Conservation (phyloP, 116 monocot genomes). For the Phalaenopsis hybrid region DNA sequence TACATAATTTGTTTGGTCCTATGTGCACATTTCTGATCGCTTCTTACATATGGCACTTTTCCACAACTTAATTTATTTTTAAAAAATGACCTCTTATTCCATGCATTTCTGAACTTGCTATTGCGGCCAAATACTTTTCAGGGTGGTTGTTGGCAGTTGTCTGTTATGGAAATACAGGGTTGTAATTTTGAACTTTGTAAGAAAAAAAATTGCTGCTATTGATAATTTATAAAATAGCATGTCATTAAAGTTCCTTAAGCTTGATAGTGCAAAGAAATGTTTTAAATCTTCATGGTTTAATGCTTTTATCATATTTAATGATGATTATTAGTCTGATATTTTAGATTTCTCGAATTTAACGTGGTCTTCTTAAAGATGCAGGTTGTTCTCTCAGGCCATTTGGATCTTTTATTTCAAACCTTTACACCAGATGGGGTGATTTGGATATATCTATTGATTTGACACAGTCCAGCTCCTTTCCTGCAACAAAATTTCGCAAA, state of each 20-base stretch:
- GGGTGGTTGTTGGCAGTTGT: background rate
- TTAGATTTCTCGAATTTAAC: background rate
- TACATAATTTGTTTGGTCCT: no score
- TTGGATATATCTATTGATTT: constrained; percentile 68
- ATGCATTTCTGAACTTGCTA: background rate
- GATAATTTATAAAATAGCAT: background rate
- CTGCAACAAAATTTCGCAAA: constrained; percentile 17
- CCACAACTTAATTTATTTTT: no score
- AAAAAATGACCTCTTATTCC: no score
- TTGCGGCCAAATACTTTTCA: background rate
- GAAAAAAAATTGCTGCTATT: no score
- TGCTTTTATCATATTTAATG: background rate
- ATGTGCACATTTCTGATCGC: no score
- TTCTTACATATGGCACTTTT: no score
- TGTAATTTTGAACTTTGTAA: background rate
- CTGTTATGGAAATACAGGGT: background rate
- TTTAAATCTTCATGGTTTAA: background rate
- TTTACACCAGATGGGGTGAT: constrained; percentile 78
- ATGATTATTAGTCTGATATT: background rate
- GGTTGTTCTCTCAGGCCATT: constrained; percentile 61
- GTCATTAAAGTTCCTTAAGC: background rate
- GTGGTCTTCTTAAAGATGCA: constrained; percentile 9
- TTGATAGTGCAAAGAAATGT: background rate
- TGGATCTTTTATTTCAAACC: constrained; percentile 79
- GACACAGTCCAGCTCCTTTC: background rate